Evolutionary conservation across 192 early-diverging fungal species (phyloP), one percentile per base, ranked within the genome.

Genomic region (Coemansia sp.): DNA sequence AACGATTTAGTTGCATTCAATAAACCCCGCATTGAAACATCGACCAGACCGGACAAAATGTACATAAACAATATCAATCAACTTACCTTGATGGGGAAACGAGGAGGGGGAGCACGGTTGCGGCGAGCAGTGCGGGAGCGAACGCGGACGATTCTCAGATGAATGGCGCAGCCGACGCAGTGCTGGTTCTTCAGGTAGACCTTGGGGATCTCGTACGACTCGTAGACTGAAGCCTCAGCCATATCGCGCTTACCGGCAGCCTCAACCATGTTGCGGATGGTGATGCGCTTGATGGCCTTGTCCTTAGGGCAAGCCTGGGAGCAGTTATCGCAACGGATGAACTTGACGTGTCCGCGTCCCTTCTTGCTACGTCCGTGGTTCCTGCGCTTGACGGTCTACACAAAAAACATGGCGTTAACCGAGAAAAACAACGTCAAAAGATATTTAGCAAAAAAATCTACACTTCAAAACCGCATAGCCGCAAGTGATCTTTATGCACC

Each of bases 201-300:
- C 87, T 98, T 99, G 85, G 96, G 96, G 73, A 97, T 90, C 66
- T 89, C 90, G 85, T 96, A 96, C 83, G 92, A 89, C 57, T 91
- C 88, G 85, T 92, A 99, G 83, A 98, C 93, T 60, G 95, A 96
- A 49, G 96, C 96, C 80, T 96, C 97, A 66, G 86, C 82, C 70
- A 99, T 89, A 85, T 99, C 97, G 84, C 96, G 91, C 82, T 94
- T 85, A 63, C 95, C 97, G 63, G 97, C 97, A 71, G 87, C 85
- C 87, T 99, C 97, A 61, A 99, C 90, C 96, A 99, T 99, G 87
- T 94, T 96, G 79, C 96, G 91, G 89, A 99, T 90, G 71, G 91
- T 88, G 88, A 96, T 95, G 56, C 97, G 88, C 93, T 99, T 99
- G 89, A 99, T 96, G 75, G 97, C 94, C 93, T 99, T 99, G 87